Conservation (phyloP, 1,284 basidiomycete species). For the Jaminaea rosea region DNA sequence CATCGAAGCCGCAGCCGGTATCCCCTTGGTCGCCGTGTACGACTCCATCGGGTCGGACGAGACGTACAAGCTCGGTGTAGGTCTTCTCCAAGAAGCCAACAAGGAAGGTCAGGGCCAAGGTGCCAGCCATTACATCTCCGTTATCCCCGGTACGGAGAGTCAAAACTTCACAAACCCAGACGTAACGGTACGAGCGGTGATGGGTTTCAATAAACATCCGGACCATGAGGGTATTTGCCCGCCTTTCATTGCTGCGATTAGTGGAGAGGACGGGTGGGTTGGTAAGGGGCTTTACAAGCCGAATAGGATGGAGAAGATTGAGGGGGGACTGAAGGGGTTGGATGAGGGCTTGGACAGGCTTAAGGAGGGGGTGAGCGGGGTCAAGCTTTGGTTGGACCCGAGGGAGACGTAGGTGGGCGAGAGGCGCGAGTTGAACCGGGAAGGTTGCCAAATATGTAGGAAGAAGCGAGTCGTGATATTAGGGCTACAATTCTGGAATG, state of each 20-base stretch:
- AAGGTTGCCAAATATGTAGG: neutral
- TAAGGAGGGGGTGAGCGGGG: slow-evolving; percentile 24
- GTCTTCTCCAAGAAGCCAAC: slow-evolving; percentile 16
- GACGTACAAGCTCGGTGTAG: slow-evolving; percentile 18
- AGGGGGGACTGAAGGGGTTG: slow-evolving; percentile 17
- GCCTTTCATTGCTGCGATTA: slow-evolving; percentile 17
- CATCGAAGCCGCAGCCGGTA: slow-evolving; percentile 2
- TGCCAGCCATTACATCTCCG: neutral
- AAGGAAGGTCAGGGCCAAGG: neutral
- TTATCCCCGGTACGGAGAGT: neutral
- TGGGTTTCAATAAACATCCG: too few species aligned
- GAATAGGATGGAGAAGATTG: slow-evolving; percentile 20
- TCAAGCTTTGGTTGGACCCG: slow-evolving; percentile 25
- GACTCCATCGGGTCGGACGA: slow-evolving; percentile 22
- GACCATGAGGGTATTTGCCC: neutral
- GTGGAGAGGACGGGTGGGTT: slow-evolving; percentile 24
- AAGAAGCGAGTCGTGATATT: neutral
- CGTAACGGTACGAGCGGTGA: too few species aligned
- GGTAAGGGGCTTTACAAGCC: slow-evolving; percentile 14
- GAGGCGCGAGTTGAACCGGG: neutral
- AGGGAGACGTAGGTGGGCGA: slow-evolving; percentile 4
- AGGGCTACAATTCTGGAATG: too few species aligned
- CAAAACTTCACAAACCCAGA: too few species aligned
- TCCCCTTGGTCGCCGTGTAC: slow-evolving; percentile 14
- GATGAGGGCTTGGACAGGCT: slow-evolving; percentile 23